Evolutionary conservation across 2,329 filamentous ascomycete species (phyloP).

Genomic region (Alternaria arbusti): DNA sequence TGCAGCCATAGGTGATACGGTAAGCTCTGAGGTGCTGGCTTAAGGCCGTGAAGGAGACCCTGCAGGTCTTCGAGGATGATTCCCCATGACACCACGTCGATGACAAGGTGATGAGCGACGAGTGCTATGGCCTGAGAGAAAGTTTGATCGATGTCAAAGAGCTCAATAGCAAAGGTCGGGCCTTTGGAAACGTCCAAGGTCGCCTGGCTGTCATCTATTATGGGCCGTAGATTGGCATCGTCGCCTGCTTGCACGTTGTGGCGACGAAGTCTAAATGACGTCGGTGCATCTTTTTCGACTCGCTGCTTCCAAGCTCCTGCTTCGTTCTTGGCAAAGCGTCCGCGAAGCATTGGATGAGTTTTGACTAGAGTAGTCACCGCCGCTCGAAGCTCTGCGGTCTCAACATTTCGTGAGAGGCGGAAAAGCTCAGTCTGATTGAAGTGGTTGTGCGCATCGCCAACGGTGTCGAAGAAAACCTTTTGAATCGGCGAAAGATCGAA

Average conservation of each 20-base stretch:
- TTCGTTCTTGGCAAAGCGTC: conserved; percentile 42
- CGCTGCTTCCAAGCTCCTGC: conserved; percentile 42
- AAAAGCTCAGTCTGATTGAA: conserved; percentile 45
- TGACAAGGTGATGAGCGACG: conserved; percentile 46
- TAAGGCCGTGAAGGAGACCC: conserved; percentile 35
- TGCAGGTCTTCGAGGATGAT: conserved; percentile 49
- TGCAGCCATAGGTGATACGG: conserved; percentile 48
- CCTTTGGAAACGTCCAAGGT: conserved; percentile 43
- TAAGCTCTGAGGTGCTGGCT: conserved; percentile 35
- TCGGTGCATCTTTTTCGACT: conserved; percentile 29
- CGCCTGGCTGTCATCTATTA: conserved; percentile 39
- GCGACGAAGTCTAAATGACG: conserved; percentile 35
- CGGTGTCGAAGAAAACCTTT: conserved; percentile 35
- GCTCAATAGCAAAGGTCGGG: conserved; percentile 51
- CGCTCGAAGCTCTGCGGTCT: conserved; percentile 29
- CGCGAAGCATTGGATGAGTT: conserved; percentile 51
- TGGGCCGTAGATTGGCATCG: conserved; percentile 21
- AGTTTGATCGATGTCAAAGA: conserved; percentile 47
- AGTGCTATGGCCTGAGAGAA: conserved; percentile 45
- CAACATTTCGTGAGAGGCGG: conserved; percentile 29
- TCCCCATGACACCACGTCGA: conserved; percentile 50
- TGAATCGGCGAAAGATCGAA: conserved; percentile 43
- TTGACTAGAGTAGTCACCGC: conserved; percentile 43
- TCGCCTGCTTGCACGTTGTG: conserved; percentile 21
- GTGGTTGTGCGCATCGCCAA: conserved; percentile 33